A percentile compares a stretch with the other conserved stretches of the same genome.
phyloP scores from a whole-genome alignment of 2,329 filamentous ascomycete species.

The Fusarium gaditjirri region DNA sequence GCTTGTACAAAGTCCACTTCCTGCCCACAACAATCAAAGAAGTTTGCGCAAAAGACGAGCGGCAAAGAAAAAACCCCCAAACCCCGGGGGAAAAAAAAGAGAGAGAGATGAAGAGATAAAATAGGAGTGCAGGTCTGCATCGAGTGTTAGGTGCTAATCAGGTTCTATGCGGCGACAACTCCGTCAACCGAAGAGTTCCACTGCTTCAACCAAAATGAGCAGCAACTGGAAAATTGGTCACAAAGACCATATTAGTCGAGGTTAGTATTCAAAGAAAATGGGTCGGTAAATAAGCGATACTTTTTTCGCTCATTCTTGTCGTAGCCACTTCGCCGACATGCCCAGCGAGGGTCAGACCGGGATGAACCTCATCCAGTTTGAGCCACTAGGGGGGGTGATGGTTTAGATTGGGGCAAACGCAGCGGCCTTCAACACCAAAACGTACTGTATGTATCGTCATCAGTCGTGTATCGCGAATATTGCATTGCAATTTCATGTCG shows the following conservation, averaged over 20 bases:
- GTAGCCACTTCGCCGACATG: constrained; percentile 22
- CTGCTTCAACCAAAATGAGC: constrained; percentile 9
- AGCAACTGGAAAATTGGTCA: not conserved
- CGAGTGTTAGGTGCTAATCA: constrained; percentile 11
- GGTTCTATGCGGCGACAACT: constrained; percentile 11
- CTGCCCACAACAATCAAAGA: constrained; percentile 42
- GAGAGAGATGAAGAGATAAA: constrained; percentile 12
- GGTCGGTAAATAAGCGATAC: constrained; percentile 6
- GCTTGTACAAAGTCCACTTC: constrained; percentile 44
- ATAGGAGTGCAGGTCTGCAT: constrained; percentile 10
- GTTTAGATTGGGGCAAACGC: constrained; percentile 3
- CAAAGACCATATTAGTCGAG: constrained; percentile 21
- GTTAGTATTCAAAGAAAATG: constrained; percentile 18
- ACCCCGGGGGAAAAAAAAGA: not conserved
- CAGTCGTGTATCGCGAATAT: constrained; percentile 11
- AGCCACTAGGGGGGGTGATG: constrained; percentile 1
- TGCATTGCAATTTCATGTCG: not conserved
- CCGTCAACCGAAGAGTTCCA: not conserved
- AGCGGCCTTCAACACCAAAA: constrained; percentile 12
- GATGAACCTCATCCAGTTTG: constrained; percentile 1
- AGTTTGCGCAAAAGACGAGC: constrained; percentile 10
- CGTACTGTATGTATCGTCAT: constrained; percentile 12
- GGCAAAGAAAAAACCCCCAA: not conserved
- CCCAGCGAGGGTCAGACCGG: constrained; percentile 1
- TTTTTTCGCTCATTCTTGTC: constrained; percentile 31